A percentile compares a stretch with the other conserved stretches of the same genome.
phyloP scores from a whole-genome alignment of 169 alveolate species.

The Plasmodium blacklocki region DNA sequence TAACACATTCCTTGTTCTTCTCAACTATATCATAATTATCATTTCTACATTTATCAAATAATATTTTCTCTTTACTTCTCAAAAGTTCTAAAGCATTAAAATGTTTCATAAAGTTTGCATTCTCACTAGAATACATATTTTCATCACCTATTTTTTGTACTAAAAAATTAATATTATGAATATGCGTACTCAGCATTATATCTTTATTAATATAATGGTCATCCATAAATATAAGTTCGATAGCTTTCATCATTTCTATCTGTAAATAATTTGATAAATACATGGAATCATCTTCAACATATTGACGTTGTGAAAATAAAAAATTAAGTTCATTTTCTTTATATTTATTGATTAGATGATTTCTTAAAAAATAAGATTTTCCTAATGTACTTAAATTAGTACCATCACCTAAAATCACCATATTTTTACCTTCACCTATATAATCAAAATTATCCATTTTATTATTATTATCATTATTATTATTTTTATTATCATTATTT shows the following conservation, averaged over 20 bases:
- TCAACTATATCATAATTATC: neutral
- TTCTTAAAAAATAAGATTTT: conserved; percentile 26
- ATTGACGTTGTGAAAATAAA: conserved; percentile 2
- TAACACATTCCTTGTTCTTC: neutral
- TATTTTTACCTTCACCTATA: neutral
- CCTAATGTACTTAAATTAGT: conserved; percentile 14
- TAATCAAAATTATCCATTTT: neutral
- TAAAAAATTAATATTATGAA: conserved; percentile 30
- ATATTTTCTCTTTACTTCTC: conserved; percentile 15
- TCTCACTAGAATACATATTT: neutral
- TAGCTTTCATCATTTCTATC: conserved; percentile 59
- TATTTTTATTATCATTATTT: no score
- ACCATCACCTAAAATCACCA: neutral
- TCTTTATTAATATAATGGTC: conserved; percentile 74
- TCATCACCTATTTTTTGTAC: neutral
- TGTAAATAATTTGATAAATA: conserved; percentile 42
- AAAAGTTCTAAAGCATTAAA: conserved; percentile 1
- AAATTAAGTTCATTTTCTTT: conserved; percentile 23
- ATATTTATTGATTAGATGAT: conserved; percentile 35
- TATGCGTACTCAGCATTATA: conserved; percentile 69
- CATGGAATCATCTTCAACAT: conserved; percentile 69
- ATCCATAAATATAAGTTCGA: conserved; percentile 45
- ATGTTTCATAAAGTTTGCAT: neutral
- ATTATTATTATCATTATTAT: neutral
- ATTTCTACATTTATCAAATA: conserved; percentile 17